phyloP scores from a whole-genome alignment of 257 asterid genomes.

The Parsonsia alboflavescens region DNA sequence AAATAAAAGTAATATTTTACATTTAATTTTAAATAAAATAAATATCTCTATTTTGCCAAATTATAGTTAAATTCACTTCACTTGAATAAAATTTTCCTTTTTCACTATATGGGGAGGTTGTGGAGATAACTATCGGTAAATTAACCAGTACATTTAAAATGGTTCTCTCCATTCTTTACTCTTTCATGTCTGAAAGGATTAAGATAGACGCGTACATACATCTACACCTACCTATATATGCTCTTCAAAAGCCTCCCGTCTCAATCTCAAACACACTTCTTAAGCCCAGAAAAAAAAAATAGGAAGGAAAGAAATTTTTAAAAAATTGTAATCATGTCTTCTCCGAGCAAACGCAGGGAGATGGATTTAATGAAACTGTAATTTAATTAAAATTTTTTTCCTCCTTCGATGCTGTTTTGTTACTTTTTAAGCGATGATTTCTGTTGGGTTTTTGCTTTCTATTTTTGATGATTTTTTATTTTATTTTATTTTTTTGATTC shows the following conservation, averaged over 20 bases:
- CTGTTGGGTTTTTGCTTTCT: not conserved
- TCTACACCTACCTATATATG: slow-evolving; percentile 1
- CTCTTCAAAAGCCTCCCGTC: slow-evolving; percentile 10
- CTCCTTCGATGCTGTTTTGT: not conserved
- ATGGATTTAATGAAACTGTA: slow-evolving; percentile 98
- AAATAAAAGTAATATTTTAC: too few species aligned
- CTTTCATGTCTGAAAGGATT: not conserved
- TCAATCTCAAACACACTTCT: slow-evolving; percentile 8
- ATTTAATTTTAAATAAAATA: too few species aligned
- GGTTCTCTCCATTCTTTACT: not conserved
- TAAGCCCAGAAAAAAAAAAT: not conserved
- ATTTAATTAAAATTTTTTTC: slow-evolving; percentile 18
- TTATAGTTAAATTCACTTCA: too few species aligned
- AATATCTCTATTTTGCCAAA: too few species aligned
- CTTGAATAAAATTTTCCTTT: too few species aligned
- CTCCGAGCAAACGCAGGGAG: slow-evolving; percentile 88
- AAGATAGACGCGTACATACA: not conserved
- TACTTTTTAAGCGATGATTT: not conserved
- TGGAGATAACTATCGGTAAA: not conserved
- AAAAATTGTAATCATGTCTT: slow-evolving; percentile 51
- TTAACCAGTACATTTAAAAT: not conserved
- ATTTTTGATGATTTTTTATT: not conserved
- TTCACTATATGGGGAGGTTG: too few species aligned
- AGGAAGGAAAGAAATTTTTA: not conserved
- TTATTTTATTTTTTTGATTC: slow-evolving; percentile 5